Evolutionary conservation across 2,329 filamentous ascomycete genomes (phyloP), one percentile per base, ranked within the genome.

Genomic region (Aspergillus fumigatus): DNA sequence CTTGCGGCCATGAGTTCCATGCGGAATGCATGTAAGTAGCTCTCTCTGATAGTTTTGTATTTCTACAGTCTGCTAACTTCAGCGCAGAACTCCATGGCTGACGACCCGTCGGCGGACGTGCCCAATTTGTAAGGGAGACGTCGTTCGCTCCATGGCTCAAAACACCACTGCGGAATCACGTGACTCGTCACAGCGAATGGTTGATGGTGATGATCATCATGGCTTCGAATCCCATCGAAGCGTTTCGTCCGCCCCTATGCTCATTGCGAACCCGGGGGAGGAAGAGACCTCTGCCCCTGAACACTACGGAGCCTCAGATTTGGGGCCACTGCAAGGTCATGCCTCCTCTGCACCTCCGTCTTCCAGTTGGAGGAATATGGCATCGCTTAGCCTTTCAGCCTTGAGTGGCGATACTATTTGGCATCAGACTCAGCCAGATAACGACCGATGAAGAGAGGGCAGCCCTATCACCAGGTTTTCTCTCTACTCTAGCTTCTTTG

Each of bases 1-100:
- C 94, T 8, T 99, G 94, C 75, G 94, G 94, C 38, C 94, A 99
- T 72, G 94, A 99, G 69, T 99, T 97, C 74, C 94, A 99, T 73
- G 93, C 82, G 27, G 92, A 96, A 71, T 99, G 94, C 92, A 97
- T 99, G 92, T 96, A 78, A 88, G 92, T 88, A 50, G 51, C 48
- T 38, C 23, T 26, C 17, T 17, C 8, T 11, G 45, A 27, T 29
- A 14, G 9, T 32, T 25, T 23, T 4, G 14, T 3, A 26, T 23
- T 23, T 45, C 6, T 53, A 23, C 43, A 23, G 40, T 62, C 61
- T 57, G 66, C 68, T 68, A 59, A 64, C 23, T 27, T 11, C 38
- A 23, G 40, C 35, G 26, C 62, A 96, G 92, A 70, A 97, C 94
- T 4, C 94, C 94, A 1, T 99, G 94, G 94, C 80, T 99, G 52